Conservation (phyloP, 768 basidiomycete species). For the Boletus subcaerulescens region DNA sequence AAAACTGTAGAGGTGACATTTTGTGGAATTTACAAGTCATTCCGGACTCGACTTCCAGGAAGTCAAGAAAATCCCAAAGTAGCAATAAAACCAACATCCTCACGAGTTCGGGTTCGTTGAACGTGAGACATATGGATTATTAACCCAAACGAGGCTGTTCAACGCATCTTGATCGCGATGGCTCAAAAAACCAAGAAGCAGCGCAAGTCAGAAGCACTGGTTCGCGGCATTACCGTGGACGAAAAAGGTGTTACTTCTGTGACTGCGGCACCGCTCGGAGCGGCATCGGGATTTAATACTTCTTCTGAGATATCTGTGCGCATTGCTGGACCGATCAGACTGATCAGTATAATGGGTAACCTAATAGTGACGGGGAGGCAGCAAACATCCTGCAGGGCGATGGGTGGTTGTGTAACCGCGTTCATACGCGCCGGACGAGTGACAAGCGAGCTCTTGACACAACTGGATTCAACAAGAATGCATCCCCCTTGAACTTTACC, state of each 20-base stretch:
- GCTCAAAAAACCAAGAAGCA: conserved; percentile 1
- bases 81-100: not conserved
- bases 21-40: not conserved
- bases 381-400: no score
- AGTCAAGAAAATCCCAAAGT: not conserved
- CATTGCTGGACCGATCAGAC: conserved; percentile 13
- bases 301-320: conserved; percentile 5
- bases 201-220: conserved; percentile 17
- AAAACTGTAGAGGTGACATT: conserved; percentile 5
- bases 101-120: not conserved
- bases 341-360: not conserved
- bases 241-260: not conserved
- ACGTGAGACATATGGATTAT: conserved; percentile 4
- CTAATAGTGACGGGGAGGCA: not conserved
- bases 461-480: not conserved
- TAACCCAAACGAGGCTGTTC: not conserved
- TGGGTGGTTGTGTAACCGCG: no score
- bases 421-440: not conserved
- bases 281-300: not conserved
- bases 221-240: not conserved
- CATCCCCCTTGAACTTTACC: not conserved
- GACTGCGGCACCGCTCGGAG: conserved; percentile 14
- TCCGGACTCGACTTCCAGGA: not conserved
- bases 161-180: not conserved
- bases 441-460: not conserved